Conservation (phyloP, 2,329 filamentous ascomycete species). For the Colletotrichum navitas region DNA sequence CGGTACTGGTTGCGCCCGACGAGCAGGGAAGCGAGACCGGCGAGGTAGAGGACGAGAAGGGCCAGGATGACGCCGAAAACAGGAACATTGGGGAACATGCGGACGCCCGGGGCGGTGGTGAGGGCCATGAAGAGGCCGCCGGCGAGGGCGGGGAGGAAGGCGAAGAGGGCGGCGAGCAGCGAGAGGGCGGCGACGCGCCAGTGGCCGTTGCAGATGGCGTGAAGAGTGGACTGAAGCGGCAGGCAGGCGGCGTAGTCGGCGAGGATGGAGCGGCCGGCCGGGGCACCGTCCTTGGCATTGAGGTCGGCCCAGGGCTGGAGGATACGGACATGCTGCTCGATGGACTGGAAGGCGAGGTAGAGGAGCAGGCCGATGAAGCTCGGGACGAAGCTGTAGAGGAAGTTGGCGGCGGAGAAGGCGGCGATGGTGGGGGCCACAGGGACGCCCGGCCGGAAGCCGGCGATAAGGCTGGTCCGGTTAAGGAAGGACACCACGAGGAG, state of each 20-base stretch:
- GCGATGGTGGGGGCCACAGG: constrained; percentile 66
- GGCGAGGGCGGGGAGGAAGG: constrained; percentile 74
- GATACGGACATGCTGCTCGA: constrained; percentile 75
- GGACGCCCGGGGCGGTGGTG: constrained; percentile 63
- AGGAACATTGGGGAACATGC: constrained; percentile 79
- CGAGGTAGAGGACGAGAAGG: constrained; percentile 77
- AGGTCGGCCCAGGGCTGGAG: constrained; percentile 79
- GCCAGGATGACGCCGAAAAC: constrained; percentile 80
- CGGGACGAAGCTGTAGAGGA: constrained; percentile 84
- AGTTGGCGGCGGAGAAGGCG: constrained; percentile 88
- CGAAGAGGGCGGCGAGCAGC: constrained; percentile 68
- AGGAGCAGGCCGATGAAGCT: constrained; percentile 75
- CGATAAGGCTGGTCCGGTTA: constrained; percentile 71
- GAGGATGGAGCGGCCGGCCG: constrained; percentile 73
- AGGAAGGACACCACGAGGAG: constrained; percentile 85
- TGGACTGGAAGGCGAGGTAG: constrained; percentile 74
- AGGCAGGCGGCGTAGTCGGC: constrained; percentile 77
- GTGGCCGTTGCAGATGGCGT: constrained; percentile 71
- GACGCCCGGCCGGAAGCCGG: constrained; percentile 80
- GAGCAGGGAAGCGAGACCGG: constrained; percentile 72
- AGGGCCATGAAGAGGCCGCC: constrained; percentile 82
- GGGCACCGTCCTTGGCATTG: constrained; percentile 66
- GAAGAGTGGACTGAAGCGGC: constrained; percentile 70
- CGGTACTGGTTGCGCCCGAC: constrained; percentile 71
- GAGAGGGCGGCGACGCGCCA: constrained; percentile 74